Percentiles rank a stretch among this genome's conserved stretches.
phyloP scores from a whole-genome alignment of 169 alveolate genomes.

The Theileria equi region DNA sequence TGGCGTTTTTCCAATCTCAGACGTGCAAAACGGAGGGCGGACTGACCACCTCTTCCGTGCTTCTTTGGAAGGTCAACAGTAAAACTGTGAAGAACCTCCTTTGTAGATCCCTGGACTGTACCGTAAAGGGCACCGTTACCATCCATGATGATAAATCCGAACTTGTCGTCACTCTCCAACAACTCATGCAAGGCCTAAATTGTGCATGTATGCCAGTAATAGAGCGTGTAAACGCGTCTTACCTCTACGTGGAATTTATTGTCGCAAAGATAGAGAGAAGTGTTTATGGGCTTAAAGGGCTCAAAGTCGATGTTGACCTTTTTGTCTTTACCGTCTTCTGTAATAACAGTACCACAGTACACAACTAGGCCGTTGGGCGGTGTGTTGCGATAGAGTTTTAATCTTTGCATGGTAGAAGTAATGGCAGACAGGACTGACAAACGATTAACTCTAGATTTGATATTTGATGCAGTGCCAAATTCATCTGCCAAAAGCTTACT shows the following conservation, averaged over 20 bases:
- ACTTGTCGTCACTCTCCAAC: constrained; percentile 92
- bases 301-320: constrained; percentile 94
- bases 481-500: constrained; percentile 93
- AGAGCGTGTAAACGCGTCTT: constrained; percentile 34
- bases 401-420: constrained; percentile 94
- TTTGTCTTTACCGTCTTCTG: constrained; percentile 95
- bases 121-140: constrained; percentile 98
- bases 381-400: constrained; percentile 92
- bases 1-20: constrained; percentile 98
- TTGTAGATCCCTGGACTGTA: constrained; percentile 92
- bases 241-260: constrained; percentile 95
- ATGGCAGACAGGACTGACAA: constrained; percentile 96
- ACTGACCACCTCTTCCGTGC: constrained; percentile 99
- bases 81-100: constrained; percentile 86
- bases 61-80: constrained; percentile 97
- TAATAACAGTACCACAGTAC: constrained; percentile 94
- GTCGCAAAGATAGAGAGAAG: constrained; percentile 95
- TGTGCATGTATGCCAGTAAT: constrained; percentile 14
- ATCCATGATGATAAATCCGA: constrained; percentile 97
- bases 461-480: constrained; percentile 95
- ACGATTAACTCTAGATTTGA: constrained; percentile 95
- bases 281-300: constrained; percentile 97
- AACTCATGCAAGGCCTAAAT: constrained; percentile 74
- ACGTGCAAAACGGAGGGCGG: constrained; percentile 99
- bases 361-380: constrained; percentile 98